Evolutionary conservation across 805 yeast genomes (phyloP).

Genomic region (Sugiyamaella floridensis): DNA sequence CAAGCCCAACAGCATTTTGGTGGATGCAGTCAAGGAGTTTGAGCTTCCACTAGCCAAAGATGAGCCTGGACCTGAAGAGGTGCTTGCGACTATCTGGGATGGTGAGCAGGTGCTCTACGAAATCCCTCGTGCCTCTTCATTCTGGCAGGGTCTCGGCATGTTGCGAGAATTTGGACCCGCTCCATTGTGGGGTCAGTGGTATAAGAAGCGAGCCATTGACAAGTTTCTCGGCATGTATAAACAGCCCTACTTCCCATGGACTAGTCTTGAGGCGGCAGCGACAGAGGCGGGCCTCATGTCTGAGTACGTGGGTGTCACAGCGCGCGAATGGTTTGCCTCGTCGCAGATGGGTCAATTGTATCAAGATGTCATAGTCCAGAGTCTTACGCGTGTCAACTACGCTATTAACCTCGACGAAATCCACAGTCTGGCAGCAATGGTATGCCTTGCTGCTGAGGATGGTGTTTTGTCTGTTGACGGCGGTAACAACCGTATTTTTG

Average conservation of each 20-base stretch:
- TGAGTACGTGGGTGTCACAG: conserved; percentile 21
- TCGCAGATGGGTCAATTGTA: conserved; percentile 26
- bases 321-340: conserved; percentile 22
- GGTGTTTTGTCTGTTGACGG: conserved; percentile 33
- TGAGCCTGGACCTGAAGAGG: neutral
- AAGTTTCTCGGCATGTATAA: conserved; percentile 32
- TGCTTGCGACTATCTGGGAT: conserved; percentile 33
- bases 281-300: conserved; percentile 25
- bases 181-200: conserved; percentile 22
- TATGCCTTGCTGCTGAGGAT: conserved; percentile 35
- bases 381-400: conserved; percentile 41
- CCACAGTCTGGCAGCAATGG: conserved; percentile 39
- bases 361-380: conserved; percentile 32
- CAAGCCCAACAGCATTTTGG: conserved; percentile 34
- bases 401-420: conserved; percentile 36
- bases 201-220: conserved; percentile 20
- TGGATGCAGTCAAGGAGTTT: conserved; percentile 34
- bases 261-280: conserved; percentile 21
- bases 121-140: conserved; percentile 4
- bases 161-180: conserved; percentile 14
- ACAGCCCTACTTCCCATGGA: conserved; percentile 34
- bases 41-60: conserved; percentile 23
- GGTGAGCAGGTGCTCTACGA: conserved; percentile 21
- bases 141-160: conserved; percentile 8
- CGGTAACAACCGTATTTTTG: conserved; percentile 42